phyloP scores from a whole-genome alignment of 2,329 filamentous ascomycete species.

The Keithomyces neogunnii region DNA sequence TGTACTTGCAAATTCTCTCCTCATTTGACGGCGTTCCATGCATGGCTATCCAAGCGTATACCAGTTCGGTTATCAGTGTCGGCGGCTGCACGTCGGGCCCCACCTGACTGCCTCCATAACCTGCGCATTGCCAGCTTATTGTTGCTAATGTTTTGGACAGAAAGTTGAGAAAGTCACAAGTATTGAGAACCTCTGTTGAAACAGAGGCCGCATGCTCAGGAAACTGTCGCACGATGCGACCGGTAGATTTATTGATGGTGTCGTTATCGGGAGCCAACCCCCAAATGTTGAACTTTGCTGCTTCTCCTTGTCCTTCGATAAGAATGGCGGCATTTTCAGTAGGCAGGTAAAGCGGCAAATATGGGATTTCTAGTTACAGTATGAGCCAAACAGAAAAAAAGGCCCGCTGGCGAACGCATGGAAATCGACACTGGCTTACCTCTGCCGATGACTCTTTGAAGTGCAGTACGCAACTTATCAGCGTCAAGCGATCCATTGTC shows the following conservation, averaged over 20 bases:
- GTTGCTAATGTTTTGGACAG: background rate
- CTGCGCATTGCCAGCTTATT: background rate
- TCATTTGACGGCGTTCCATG: conserved; percentile 20
- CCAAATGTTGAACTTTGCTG: background rate
- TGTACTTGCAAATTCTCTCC: conserved; percentile 35
- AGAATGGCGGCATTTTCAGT: conserved; percentile 1
- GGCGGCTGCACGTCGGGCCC: conserved; percentile 23
- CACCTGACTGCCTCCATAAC: background rate
- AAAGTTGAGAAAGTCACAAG: conserved; percentile 2
- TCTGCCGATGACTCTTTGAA: background rate
- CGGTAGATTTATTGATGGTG: background rate
- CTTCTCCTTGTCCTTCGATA: background rate
- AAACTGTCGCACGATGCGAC: background rate
- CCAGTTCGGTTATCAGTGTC: conserved; percentile 39
- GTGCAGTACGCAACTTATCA: background rate
- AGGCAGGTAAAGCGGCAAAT: background rate
- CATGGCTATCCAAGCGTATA: conserved; percentile 25
- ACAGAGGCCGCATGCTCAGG: background rate
- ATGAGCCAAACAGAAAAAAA: background rate
- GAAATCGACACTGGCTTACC: background rate
- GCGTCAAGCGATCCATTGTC: background rate
- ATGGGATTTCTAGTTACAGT: background rate
- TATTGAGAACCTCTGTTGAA: background rate
- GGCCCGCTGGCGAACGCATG: background rate
- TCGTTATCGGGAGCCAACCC: background rate